Conservation (phyloP, 2,329 filamentous ascomycete species). For the Pestalotiopsis fici region DNA sequence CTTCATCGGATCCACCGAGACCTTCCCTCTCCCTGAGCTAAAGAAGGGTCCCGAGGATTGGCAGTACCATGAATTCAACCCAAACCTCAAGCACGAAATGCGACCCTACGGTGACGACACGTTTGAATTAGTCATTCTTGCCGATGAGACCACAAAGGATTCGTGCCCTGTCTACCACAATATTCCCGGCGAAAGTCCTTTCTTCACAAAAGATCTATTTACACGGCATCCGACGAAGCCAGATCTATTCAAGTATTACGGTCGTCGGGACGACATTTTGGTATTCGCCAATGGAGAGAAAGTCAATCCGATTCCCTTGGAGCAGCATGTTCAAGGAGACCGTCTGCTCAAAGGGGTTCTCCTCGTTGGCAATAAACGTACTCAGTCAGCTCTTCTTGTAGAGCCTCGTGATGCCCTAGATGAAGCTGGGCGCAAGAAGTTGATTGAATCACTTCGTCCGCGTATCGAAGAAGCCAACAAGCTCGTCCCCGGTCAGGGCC, state of each 20-base stretch:
- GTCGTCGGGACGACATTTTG: constrained; percentile 41
- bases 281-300: constrained; percentile 41
- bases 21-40: constrained; percentile 18
- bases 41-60: constrained; percentile 23
- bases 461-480: constrained; percentile 2
- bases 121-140: constrained; percentile 28
- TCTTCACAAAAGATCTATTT: constrained; percentile 38
- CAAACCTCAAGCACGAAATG: constrained; percentile 24
- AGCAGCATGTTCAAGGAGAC: constrained; percentile 3
- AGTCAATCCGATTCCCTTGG: constrained; percentile 14
- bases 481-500: background rate
- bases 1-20: constrained; percentile 24
- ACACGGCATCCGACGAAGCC: constrained; percentile 34
- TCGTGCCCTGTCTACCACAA: constrained; percentile 30
- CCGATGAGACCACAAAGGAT: constrained; percentile 19
- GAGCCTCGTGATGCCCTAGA: background rate
- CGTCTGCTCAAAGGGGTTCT: background rate
- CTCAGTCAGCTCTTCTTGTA: background rate
- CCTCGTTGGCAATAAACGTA: background rate
- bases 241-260: constrained; percentile 34
- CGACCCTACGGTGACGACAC: constrained; percentile 13
- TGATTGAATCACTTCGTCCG: background rate
- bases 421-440: background rate
- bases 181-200: constrained; percentile 32
- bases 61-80: constrained; percentile 31